Evolutionary conservation across 257 asterid genomes (phyloP).

Genomic region (Solanum stenotomum): DNA sequence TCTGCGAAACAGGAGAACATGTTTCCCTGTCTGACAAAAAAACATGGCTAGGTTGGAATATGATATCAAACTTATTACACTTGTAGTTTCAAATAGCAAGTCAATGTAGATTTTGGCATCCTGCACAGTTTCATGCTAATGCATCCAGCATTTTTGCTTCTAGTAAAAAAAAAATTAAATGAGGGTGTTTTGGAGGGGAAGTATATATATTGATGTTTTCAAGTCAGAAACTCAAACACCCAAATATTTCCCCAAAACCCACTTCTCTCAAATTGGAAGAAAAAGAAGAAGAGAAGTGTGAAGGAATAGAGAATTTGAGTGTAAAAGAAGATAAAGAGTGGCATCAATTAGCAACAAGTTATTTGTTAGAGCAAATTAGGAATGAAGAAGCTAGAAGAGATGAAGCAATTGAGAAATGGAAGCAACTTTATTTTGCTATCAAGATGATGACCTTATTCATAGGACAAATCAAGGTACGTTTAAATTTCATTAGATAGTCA

Average conservation of each 20-base stretch:
- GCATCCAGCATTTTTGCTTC: not conserved
- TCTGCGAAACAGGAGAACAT: conserved; percentile 80
- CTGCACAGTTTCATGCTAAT: not conserved
- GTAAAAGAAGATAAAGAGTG: conserved; percentile 3
- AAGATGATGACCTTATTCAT: conserved; percentile 75
- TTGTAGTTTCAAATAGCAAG: conserved; percentile 18
- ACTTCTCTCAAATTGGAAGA: conserved; percentile 9
- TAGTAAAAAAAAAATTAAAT: not conserved
- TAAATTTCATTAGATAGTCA: not conserved
- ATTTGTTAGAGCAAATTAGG: conserved; percentile 10
- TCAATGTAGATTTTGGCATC: not conserved
- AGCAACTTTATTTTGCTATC: conserved; percentile 69
- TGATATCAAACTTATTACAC: conserved; percentile 40
- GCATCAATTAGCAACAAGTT: not conserved
- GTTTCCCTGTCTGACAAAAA: conserved; percentile 79
- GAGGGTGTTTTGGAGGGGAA: no score
- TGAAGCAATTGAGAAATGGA: conserved; percentile 71
- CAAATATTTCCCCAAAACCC: no score
- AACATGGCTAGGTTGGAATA: conserved; percentile 85
- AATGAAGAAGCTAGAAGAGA: conserved; percentile 36
- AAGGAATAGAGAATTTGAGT: conserved; percentile 3
- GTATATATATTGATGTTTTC: no score
- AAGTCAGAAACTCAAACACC: no score
- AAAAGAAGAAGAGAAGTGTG: not conserved
- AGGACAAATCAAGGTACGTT: conserved; percentile 40